Conservation (phyloP, 2,329 filamentous ascomycete genomes). For the Arthrobotrys sphaeroides region DNA sequence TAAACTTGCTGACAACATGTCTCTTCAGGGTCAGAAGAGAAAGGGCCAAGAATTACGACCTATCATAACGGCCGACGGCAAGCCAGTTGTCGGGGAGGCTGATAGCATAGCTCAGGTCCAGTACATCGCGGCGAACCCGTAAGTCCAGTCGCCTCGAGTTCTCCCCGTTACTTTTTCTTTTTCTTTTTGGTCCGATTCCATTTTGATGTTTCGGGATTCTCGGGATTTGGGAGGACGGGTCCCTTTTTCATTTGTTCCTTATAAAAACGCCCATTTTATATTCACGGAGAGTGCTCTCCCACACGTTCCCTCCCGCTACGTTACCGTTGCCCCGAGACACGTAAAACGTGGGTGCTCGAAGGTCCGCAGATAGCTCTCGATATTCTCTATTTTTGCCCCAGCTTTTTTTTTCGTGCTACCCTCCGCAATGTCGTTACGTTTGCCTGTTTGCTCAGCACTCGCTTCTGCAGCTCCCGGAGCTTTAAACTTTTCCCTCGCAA, state of each 20-base stretch:
- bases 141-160: constrained; percentile 29
- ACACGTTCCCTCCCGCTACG: neutral
- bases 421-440: constrained; percentile 21
- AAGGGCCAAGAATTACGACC: constrained; percentile 52
- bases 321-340: neutral
- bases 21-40: constrained; percentile 43
- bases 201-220: neutral
- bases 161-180: neutral
- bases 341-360: neutral
- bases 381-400: constrained; percentile 5
- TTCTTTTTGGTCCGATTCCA: neutral
- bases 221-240: neutral
- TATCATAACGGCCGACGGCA: constrained; percentile 52
- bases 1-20: constrained; percentile 44
- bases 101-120: constrained; percentile 51
- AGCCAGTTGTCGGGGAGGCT: constrained; percentile 50
- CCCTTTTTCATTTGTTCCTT: neutral
- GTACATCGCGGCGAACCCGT: constrained; percentile 52
- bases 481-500: constrained; percentile 23
- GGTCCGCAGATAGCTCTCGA: constrained; percentile 25
- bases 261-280: constrained; percentile 15
- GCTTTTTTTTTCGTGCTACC: neutral
- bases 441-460: constrained; percentile 20
- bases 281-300: neutral
- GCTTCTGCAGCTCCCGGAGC: constrained; percentile 24